phyloP scores from a whole-genome alignment of 768 basidiomycete species.

The Phaeotremella fagi region DNA sequence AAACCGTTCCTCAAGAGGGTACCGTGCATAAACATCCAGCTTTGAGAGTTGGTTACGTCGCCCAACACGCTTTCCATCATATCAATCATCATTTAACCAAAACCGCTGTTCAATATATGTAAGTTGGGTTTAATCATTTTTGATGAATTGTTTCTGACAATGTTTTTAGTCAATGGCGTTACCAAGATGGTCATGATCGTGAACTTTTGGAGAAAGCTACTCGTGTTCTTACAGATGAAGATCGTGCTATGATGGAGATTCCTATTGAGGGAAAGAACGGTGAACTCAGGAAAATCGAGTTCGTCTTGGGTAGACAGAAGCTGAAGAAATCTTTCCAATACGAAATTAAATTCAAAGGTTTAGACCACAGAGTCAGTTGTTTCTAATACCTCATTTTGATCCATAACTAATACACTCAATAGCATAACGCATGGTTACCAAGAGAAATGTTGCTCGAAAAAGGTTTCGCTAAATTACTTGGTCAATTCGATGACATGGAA shows the following conservation, averaged over 20 bases:
- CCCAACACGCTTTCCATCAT: conserved; percentile 97
- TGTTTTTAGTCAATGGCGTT: conserved; percentile 72
- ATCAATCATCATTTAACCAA: conserved; percentile 80
- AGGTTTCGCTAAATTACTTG: conserved; percentile 82
- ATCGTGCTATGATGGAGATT: conserved; percentile 68
- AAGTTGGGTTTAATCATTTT: conserved; percentile 4
- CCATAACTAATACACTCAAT: conserved; percentile 68
- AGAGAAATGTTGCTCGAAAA: conserved; percentile 79
- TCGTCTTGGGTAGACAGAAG: conserved; percentile 83
- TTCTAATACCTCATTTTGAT: neutral
- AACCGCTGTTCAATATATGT: conserved; percentile 89
- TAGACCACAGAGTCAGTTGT: conserved; percentile 43
- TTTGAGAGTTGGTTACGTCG: conserved; percentile 90
- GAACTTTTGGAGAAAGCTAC: conserved; percentile 88
- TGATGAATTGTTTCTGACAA: neutral
- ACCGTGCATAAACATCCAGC: conserved; percentile 90
- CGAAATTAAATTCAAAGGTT: conserved; percentile 57
- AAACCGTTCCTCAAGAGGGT: conserved; percentile 85
- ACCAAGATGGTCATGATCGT: conserved; percentile 96
- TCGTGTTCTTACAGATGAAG: conserved; percentile 82
- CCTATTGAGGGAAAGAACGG: conserved; percentile 91
- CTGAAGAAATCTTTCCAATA: conserved; percentile 93
- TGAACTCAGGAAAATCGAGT: conserved; percentile 79
- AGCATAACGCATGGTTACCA: conserved; percentile 84
- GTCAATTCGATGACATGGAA: conserved; percentile 94